Conservation (phyloP, 164 flowering plant species). For the Piper betle region DNA sequence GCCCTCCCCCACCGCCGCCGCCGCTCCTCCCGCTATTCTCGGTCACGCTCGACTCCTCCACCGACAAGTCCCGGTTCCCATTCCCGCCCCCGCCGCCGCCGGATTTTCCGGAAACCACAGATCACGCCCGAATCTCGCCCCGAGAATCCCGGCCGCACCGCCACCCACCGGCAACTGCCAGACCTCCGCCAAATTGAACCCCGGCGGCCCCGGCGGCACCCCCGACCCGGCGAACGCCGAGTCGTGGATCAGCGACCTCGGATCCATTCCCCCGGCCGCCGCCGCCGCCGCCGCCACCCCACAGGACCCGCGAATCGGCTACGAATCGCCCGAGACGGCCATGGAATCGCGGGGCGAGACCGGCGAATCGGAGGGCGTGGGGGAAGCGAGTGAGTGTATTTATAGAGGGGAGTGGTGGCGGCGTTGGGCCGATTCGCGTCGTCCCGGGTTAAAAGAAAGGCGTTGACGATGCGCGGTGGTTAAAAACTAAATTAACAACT, state of each 20-base stretch:
- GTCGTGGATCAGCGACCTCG: conserved; percentile 41
- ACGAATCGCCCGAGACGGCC: too few species aligned
- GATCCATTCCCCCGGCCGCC: conserved; percentile 77
- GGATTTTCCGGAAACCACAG: conserved; percentile 20
- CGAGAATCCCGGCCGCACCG: conserved; percentile 16
- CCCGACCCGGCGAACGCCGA: conserved; percentile 48
- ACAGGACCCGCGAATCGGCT: too few species aligned
- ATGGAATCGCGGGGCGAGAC: too few species aligned
- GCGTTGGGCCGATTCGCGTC: too few species aligned
- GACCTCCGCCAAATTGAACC: conserved; percentile 43
- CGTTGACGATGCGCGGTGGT: too few species aligned
- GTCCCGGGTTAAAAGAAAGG: too few species aligned
- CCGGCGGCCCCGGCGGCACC: conserved; percentile 27
- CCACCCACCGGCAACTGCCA: conserved; percentile 38
- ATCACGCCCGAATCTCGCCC: conserved; percentile 12
- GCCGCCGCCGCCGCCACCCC: too few species aligned
- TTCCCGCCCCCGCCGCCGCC: conserved; percentile 18
- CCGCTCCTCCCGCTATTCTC: conserved; percentile 41
- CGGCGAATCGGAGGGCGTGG: too few species aligned
- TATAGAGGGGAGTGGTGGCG: too few species aligned
- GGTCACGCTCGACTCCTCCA: conserved; percentile 54
- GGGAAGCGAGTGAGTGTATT: too few species aligned
- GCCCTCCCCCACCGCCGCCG: conserved; percentile 12
- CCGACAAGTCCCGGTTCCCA: conserved; percentile 30
- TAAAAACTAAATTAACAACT: too few species aligned